phyloP scores from a whole-genome alignment of 2,329 filamentous ascomycete genomes.

The Hymenoscyphus infarciens region DNA sequence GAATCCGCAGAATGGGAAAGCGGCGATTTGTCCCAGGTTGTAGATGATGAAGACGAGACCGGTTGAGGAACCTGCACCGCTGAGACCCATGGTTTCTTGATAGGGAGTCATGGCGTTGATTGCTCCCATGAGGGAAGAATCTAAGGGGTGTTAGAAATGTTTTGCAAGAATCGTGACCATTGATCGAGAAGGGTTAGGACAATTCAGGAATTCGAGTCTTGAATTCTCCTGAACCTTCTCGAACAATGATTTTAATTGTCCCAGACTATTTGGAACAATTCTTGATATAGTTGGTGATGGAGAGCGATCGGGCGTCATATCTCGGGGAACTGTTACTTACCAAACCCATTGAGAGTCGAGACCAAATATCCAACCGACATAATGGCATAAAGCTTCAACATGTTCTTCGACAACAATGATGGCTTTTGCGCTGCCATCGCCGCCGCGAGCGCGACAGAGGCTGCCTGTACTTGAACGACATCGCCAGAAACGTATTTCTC shows the following conservation, averaged over 20 bases:
- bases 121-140: slow-evolving; percentile 43
- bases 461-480: slow-evolving; percentile 35
- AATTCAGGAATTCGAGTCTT: no score
- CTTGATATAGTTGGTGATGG: no score
- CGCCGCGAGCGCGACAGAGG: slow-evolving; percentile 37
- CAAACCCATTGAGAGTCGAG: slow-evolving; percentile 54
- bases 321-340: slow-evolving; percentile 17
- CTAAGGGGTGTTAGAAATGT: neutral
- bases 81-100: slow-evolving; percentile 21
- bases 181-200: no score
- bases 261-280: no score
- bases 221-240: no score
- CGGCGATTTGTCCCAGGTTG: slow-evolving; percentile 46
- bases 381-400: slow-evolving; percentile 43
- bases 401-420: slow-evolving; percentile 38
- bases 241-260: no score
- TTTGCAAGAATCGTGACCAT: neutral
- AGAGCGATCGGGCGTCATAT: no score
- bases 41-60: slow-evolving; percentile 27
- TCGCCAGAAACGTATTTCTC: slow-evolving; percentile 22
- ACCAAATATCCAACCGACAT: slow-evolving; percentile 41
- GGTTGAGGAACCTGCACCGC: slow-evolving; percentile 19
- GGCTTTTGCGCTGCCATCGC: slow-evolving; percentile 36
- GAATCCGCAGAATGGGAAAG: slow-evolving; percentile 50
- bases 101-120: slow-evolving; percentile 47